Conservation (phyloP, 1,284 basidiomycete genomes). For the Trichosporon asahii region DNA sequence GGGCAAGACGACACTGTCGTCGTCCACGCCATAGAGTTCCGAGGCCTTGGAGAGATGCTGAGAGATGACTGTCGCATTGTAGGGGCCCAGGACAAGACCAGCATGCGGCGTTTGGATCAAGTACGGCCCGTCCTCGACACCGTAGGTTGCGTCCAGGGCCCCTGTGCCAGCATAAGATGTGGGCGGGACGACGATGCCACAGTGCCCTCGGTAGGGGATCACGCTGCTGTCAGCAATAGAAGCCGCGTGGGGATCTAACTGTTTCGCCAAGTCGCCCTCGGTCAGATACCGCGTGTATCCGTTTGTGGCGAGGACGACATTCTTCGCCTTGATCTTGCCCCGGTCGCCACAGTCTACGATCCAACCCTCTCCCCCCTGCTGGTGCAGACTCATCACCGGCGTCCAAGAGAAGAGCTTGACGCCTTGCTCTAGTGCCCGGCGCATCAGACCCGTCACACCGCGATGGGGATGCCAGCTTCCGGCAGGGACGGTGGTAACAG, state of each 20-base stretch:
- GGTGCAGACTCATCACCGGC: constrained; percentile 10
- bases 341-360: constrained; percentile 26
- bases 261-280: constrained; percentile 12
- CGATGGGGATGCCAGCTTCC: constrained; percentile 25
- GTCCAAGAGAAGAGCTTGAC: constrained; percentile 22
- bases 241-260: not conserved
- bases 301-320: constrained; percentile 41
- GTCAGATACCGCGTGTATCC: constrained; percentile 41
- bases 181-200: constrained; percentile 31
- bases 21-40: constrained; percentile 23
- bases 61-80: constrained; percentile 11
- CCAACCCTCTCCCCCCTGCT: not conserved
- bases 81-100: constrained; percentile 31
- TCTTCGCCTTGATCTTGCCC: constrained; percentile 28
- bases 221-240: constrained; percentile 21
- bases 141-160: constrained; percentile 26
- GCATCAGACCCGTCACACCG: constrained; percentile 19
- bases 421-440: constrained; percentile 12
- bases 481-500: not conserved
- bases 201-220: constrained; percentile 30
- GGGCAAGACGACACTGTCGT: constrained; percentile 24
- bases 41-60: constrained; percentile 10
- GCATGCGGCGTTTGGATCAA: constrained; percentile 30
- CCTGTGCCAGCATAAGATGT: constrained; percentile 22
- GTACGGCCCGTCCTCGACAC: constrained; percentile 31